Conservation (phyloP, 2,329 filamentous ascomycete species). For the Scolecobasidium constrictum region DNA sequence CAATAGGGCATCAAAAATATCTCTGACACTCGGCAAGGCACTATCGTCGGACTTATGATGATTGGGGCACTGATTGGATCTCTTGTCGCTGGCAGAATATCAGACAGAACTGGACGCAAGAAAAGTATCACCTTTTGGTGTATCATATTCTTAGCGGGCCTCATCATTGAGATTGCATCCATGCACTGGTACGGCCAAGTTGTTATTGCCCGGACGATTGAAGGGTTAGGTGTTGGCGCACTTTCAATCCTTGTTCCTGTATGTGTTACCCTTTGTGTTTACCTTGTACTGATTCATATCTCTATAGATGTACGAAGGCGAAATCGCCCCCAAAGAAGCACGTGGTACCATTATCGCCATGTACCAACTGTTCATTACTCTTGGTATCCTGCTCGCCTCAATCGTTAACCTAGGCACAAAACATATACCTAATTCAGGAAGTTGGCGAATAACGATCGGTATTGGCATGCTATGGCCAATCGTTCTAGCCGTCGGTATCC, state of each 20-base stretch:
- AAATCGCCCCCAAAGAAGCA: slow-evolving; percentile 53
- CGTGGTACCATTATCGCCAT: slow-evolving; percentile 53
- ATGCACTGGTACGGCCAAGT: slow-evolving; percentile 29
- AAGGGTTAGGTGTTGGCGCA: not conserved
- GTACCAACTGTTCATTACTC: slow-evolving; percentile 60
- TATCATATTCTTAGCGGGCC: slow-evolving; percentile 29
- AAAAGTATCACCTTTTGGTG: slow-evolving; percentile 38
- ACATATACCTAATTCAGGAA: slow-evolving; percentile 36
- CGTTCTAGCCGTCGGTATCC: slow-evolving; percentile 46
- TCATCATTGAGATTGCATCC: slow-evolving; percentile 32
- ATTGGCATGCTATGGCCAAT: slow-evolving; percentile 45
- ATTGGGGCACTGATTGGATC: slow-evolving; percentile 32
- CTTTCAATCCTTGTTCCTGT: too few species aligned
- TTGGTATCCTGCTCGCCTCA: slow-evolving; percentile 48
- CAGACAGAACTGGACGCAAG: slow-evolving; percentile 40
- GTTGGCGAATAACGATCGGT: slow-evolving; percentile 56
- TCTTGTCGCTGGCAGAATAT: slow-evolving; percentile 33
- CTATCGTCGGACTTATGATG: slow-evolving; percentile 1
- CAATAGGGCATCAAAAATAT: too few species aligned
- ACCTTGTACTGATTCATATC: too few species aligned
- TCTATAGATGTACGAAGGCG: slow-evolving; percentile 66
- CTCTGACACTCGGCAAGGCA: too few species aligned
- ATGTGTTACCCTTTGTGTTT: too few species aligned
- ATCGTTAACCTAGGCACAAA: slow-evolving; percentile 49
- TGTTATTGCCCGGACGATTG: slow-evolving; percentile 35